Base-by-base conservation (phyloP, 2,329 filamentous ascomycete genomes). In the Grosmannia penicillata region DNA sequence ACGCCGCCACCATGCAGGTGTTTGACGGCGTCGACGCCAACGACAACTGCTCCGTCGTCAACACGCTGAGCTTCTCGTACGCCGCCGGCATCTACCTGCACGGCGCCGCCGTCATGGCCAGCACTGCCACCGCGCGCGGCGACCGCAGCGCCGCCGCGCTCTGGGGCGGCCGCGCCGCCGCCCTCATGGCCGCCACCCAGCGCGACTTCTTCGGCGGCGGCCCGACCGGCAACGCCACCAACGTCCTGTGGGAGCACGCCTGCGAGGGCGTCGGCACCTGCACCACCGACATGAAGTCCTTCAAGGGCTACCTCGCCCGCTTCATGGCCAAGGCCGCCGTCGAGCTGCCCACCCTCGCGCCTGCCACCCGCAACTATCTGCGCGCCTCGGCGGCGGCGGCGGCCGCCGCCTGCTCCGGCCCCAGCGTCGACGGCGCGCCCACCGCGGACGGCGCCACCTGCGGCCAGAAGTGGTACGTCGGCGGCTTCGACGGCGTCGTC, bases 221-320 rank as follows among this genome's bases (percentile, higher is more conserved):
- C 33, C 63, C 66, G 5, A 63, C 59, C 33, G 50, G 60, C 14
- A 69, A 72, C 47, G 57, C 64, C 6, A 69, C 71, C 18, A 60
- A 72, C 49, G 58, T 80, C 55, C 74, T 82, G 69, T 74, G 63
- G 50, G 78, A 83, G 55, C 62, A 63, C 32, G 70, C 72, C n/a
- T 83, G 78, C 59, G 78, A 83, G 54, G 57, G 55, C 4, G 56
- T 61, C 42, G 56, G 58, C 37, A 61, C 51, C 1, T 84, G 79
- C 56, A 70, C 73, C 51, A 63, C 58, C 36, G 77, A 82, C 54
- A 75, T 77, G 64, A 68, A 66, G 48, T 73, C 71, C 8, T 80
- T 78, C 66, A 84, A 83, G 57, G 76, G 66, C 31, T 78, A 76
- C 52, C 62, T 80, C 23, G 62, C 74, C 21, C 72, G 75, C 39